Evolutionary conservation across 1,284 basidiomycete species (phyloP).

Genomic region (Anthracocystis panici-leucophaei): DNA sequence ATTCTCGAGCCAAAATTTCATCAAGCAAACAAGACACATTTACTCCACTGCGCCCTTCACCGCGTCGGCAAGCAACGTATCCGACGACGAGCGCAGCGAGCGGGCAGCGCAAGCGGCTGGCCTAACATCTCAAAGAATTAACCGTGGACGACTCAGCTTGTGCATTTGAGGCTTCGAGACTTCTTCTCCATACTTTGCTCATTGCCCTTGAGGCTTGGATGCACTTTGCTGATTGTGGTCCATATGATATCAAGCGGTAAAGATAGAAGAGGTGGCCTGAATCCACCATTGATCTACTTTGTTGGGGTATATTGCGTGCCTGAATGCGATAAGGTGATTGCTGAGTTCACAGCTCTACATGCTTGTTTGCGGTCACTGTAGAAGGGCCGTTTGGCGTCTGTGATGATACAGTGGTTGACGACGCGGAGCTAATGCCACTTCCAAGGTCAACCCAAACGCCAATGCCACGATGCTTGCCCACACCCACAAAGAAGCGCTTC

Average conservation of each 20-base stretch:
- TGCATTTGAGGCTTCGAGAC: too few relatives aligned
- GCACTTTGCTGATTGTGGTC: too few relatives aligned
- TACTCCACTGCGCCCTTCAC: conserved; percentile 11
- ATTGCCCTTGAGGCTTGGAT: too few relatives aligned
- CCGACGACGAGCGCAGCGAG: neutral
- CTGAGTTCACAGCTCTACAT: conserved; percentile 6
- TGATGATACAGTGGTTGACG: neutral
- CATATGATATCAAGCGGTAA: neutral
- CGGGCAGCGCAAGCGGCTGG: neutral
- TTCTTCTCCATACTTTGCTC: too few relatives aligned
- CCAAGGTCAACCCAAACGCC: conserved; percentile 46
- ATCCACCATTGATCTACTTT: neutral
- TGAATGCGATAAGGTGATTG: neutral
- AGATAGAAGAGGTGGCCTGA: neutral
- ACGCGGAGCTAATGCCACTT: conserved; percentile 1
- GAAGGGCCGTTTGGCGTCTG: neutral
- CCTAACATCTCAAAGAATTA: neutral
- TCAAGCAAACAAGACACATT: neutral
- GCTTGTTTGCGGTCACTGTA: neutral
- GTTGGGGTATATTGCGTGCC: conserved; percentile 9
- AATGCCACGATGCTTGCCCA: conserved; percentile 37
- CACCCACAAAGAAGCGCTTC: conserved; percentile 40
- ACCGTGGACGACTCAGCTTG: neutral
- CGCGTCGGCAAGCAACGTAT: conserved; percentile 6
- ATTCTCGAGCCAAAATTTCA: conserved; percentile 4